Percentiles rank a stretch among this genome's conserved stretches.
Conservation (phyloP, 345 rosid species). For the Eucalyptus marginata region DNA sequence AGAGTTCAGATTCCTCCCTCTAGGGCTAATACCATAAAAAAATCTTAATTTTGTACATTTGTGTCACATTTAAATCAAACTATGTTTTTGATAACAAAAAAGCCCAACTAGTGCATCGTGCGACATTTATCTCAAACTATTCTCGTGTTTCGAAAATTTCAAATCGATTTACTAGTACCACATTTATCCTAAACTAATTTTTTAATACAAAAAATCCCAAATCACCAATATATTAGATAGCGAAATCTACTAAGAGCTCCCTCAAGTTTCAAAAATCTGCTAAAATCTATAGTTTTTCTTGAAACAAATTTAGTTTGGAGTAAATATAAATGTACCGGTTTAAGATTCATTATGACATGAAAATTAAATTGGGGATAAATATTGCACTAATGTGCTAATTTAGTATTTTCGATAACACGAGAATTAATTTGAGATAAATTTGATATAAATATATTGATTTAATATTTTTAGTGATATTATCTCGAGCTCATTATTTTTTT, state of each 20-base stretch:
- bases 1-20: background rate
- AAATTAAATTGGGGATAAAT: background rate
- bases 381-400: background rate
- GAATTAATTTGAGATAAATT: background rate
- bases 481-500: background rate
- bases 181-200: background rate
- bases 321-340: background rate
- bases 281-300: background rate
- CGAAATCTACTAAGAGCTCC: background rate
- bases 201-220: background rate
- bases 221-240: background rate
- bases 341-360: background rate
- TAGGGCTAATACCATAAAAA: background rate
- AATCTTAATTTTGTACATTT: background rate
- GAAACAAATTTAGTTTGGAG: background rate
- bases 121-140: background rate
- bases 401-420: background rate
- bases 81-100: background rate
- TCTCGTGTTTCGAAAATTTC: background rate
- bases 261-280: background rate
- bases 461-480: background rate
- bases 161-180: rapidly evolving
- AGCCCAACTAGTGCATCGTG: background rate
- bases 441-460: background rate
- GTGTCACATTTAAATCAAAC: background rate